Evolutionary conservation across 768 basidiomycete species (phyloP), one percentile per base, ranked within the genome.

Genomic region (Boletus vermiculosoides): DNA sequence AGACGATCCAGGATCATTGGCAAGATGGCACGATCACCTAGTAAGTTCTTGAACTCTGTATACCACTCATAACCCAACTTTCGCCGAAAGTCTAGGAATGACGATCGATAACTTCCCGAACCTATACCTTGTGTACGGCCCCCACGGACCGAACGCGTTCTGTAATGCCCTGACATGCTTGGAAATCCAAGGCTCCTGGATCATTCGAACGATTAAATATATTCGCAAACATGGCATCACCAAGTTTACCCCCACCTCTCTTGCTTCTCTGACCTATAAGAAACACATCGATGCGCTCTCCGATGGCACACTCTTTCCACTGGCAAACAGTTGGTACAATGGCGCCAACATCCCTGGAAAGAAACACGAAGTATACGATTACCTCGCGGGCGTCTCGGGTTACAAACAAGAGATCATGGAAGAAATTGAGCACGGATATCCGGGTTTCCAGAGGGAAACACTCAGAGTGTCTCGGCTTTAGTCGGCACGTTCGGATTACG

Each of bases 1-100:
- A 60, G 48, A 54, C 58, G 2, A 60, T 60, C 28, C 59, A 55
- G 39, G 53, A 64, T 0, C 64, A 63, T 12, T 65, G 63, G 56
- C 23, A 15, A 44, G 57, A 66, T 12, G 50, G 57, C n/a, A 36
- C 45, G n/a, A 31, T 28, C 34, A 65, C 64, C 8, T 66, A 56
- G 60, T 66, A 18, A 34, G 64, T 30, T n/a, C 3, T 39, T 28
- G 20, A 13, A 45, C 23, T 6, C 0, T 41, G 50, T 18, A 1
- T 28, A 9, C 22, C 10, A 16, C 9, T 20, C 7, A 18, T 22
- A 18, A 30, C 23, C 15, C 18, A n/a, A 50, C 5, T 16, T 5
- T 13, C 11, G 10, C 18, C 4, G 22, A 48, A 41, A 59, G 60
- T 20, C 41, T 61, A 3, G 54, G 60, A 10, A 39, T 61, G 60